A percentile compares a stretch with the other conserved stretches of the same genome.
Conservation (phyloP, 2,329 filamentous ascomycete genomes). For the Aspergillus floridensis region DNA sequence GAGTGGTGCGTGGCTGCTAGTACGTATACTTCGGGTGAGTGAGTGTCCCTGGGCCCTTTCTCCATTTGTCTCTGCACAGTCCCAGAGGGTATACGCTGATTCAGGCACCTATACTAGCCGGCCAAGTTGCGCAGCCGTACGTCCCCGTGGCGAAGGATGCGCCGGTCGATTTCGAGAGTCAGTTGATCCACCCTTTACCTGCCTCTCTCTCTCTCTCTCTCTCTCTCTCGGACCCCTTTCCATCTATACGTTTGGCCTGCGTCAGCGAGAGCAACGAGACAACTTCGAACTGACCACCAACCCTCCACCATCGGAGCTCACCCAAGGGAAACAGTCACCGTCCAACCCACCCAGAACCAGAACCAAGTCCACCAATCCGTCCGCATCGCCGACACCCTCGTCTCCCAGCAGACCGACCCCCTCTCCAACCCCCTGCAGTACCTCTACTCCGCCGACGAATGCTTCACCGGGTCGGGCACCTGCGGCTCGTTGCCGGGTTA, state of each 20-base stretch:
- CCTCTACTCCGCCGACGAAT: slow-evolving; percentile 13
- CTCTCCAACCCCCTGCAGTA: slow-evolving; percentile 5
- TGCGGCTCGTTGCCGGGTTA: slow-evolving; percentile 8
- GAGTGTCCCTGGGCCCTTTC: neutral
- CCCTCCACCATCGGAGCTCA: neutral
- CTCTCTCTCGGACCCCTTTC: too few species aligned
- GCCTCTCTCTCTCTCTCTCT: too few species aligned
- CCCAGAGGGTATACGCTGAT: too few species aligned
- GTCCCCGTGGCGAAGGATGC: neutral
- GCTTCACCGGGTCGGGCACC: slow-evolving; percentile 1
- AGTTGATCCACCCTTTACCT: neutral
- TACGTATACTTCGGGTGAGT: neutral
- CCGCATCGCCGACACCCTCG: neutral
- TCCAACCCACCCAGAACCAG: neutral
- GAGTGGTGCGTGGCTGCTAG: neutral
- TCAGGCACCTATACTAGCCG: neutral
- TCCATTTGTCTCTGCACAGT: too few species aligned
- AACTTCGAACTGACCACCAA: neutral
- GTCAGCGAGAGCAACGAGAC: too few species aligned
- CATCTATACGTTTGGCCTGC: too few species aligned
- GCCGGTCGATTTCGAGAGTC: neutral
- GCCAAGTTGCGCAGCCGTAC: neutral
- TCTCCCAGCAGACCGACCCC: slow-evolving; percentile 9
- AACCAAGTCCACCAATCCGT: neutral
- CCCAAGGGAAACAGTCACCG: neutral